These are phyloP conservation scores for Pontederia crassipes DNA, from an alignment of 176 grass and related monocot species.

Conservation along the genomic window DNA sequence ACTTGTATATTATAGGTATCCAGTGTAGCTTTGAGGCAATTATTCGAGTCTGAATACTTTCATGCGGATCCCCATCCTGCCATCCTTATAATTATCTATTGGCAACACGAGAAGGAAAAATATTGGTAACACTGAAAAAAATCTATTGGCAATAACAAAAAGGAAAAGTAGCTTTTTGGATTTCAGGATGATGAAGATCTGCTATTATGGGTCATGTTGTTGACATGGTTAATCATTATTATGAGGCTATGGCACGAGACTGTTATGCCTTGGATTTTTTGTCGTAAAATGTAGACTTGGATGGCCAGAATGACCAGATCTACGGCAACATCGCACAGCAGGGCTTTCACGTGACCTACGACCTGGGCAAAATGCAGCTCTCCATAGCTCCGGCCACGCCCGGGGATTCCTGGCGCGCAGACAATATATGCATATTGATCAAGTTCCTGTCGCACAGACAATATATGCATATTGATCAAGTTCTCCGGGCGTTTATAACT, in stretches of 20 bases:
- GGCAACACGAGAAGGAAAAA: neutral
- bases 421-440: too few relatives aligned
- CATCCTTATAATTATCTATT: conserved; percentile 39
- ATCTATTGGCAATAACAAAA: conserved; percentile 38
- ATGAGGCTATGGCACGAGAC: conserved; percentile 90
- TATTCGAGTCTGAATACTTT: conserved; percentile 86
- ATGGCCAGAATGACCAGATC: too few relatives aligned
- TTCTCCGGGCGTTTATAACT: too few relatives aligned
- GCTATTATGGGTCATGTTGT: conserved; percentile 94
- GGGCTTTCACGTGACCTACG: too few relatives aligned
- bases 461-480: too few relatives aligned
- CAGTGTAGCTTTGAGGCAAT: conserved; percentile 92
- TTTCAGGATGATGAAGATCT: conserved; percentile 94
- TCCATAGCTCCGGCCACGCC: too few relatives aligned
- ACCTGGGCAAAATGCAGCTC: too few relatives aligned
- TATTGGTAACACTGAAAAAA: too few relatives aligned
- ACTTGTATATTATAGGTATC: conserved; percentile 84
- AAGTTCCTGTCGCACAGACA: too few relatives aligned
- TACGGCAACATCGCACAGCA: too few relatives aligned
- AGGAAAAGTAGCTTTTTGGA: conserved; percentile 90
- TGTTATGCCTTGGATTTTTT: conserved; percentile 94
- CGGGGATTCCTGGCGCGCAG: too few relatives aligned
- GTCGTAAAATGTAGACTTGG: conserved; percentile 43
- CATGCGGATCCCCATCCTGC: conserved; percentile 95
- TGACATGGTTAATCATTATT: conserved; percentile 95